Evolutionary conservation across 225 moss, liverwort and hornwort genomes (phyloP).

Genomic region (Thuidium tamariscinum): DNA sequence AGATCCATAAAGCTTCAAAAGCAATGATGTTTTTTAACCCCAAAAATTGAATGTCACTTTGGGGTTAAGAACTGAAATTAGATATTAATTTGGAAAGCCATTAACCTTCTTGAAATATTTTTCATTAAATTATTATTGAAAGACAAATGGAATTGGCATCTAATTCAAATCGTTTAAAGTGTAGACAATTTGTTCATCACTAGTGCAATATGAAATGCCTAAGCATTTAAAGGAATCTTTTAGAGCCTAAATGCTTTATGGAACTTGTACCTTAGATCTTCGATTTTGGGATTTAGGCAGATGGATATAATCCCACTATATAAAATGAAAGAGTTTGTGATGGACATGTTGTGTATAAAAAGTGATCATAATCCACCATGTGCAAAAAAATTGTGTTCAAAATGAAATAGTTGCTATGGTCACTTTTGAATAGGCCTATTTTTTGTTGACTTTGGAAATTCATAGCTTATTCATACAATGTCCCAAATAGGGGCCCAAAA

Average conservation of each 20-base stretch:
- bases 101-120: not conserved
- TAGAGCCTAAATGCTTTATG: rapidly evolving
- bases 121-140: not conserved
- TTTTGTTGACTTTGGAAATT: not conserved
- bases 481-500: too few relatives aligned
- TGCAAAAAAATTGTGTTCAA: not conserved
- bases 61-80: not conserved
- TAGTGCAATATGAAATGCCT: not conserved
- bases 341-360: not conserved
- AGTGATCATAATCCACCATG: rapidly evolving
- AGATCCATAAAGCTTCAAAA: too few relatives aligned
- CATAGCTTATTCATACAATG: not conserved
- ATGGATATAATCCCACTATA: rapidly evolving
- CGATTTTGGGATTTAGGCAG: rapidly evolving
- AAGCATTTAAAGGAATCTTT: rapidly evolving
- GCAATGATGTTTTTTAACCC: too few relatives aligned
- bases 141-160: not conserved
- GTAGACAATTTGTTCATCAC: not conserved
- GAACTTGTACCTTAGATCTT: not conserved
- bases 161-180: not conserved
- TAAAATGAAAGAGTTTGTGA: not conserved
- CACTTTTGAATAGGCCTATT: not conserved
- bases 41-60: too few relatives aligned
- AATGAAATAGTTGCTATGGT: not conserved
- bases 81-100: not conserved